Evolutionary conservation across 2,329 filamentous ascomycete species (phyloP), one percentile per base, ranked within the genome.

Genomic region (Neofusicoccum ribis): DNA sequence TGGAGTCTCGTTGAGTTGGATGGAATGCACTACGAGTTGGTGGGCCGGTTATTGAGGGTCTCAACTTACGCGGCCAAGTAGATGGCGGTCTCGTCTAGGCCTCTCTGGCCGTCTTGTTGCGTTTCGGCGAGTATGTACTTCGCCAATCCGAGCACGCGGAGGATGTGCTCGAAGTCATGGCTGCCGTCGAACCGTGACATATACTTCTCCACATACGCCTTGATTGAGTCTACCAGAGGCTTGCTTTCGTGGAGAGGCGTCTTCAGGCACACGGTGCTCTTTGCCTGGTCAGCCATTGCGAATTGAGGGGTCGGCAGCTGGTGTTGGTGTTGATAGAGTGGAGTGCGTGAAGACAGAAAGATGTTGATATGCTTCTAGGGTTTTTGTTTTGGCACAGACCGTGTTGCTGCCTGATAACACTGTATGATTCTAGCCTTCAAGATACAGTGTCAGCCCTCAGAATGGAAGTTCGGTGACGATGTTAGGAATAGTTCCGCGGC

Each of bases 101-200:
- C 56, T 12, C 61, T 66, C 1, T 69, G 41, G 1, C 77, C 73
- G 49, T 78, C 70, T 71, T 75, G 59, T 65, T 70, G 63, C 73
- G 72, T 77, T 62, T 88, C 85, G 46, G 77, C 75, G 65, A 91
- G 83, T 68, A 93, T 89, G 69, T 85, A 80, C 51, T 86, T 86
- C 6, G 92, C 86, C 41, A 95, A 85, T n/a, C 85, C 84, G 23
- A 93, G 80, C 23, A 97, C 93, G 62, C 93, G 89, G 68, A 88
- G 82, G 72, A 97, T 91, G 77, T 97, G 93, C 65, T 86, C 82
- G 81, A 91, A 96, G 80, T 96, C 92, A 81, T 97, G 93, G 1
- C 92, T 96, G 60, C 88, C 88, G 20, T 63, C 64, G 7, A 68
- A 67, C 5, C 72, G 70, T n/a, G 72, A 74, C 76, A 78, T 78